Percentiles rank a stretch among this genome's conserved stretches.
These are phyloP conservation scores for Microglena sp. DNA, from an alignment of 139 green algal species.

Conservation along the genomic window DNA sequence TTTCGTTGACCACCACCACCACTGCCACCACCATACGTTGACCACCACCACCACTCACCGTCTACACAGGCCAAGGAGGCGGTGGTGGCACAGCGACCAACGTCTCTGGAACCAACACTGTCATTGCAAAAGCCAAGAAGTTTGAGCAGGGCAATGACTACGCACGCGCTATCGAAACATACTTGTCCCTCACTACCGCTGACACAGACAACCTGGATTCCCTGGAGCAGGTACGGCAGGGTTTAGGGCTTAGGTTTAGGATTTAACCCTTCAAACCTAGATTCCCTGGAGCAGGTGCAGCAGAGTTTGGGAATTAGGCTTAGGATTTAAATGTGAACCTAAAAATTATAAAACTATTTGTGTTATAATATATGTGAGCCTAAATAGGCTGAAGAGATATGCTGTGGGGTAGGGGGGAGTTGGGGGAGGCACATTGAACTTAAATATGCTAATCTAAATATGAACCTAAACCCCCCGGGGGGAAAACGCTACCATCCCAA, in stretches of 20 bases:
- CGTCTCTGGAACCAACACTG: constrained; percentile 18
- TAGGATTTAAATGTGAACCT: neutral
- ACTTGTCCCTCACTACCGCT: constrained; percentile 43
- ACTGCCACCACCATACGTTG: neutral
- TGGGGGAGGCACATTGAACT: no score
- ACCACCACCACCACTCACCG: neutral
- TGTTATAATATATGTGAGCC: no score
- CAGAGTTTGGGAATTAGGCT: neutral
- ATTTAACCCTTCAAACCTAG: neutral
- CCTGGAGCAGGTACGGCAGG: constrained; percentile 33
- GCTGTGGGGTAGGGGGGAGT: no score
- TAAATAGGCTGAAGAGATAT: no score
- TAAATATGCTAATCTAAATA: no score
- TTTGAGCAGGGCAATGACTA: constrained; percentile 57
- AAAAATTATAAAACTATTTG: no score
- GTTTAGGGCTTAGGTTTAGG: neutral
- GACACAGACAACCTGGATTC: constrained; percentile 37
- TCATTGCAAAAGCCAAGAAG: constrained; percentile 37
- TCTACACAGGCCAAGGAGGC: no score
- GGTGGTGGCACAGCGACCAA: no score
- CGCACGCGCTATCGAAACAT: constrained; percentile 64
- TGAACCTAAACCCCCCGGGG: no score
- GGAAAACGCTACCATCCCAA: no score
- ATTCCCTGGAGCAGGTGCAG: constrained; percentile 19
- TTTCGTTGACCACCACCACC: no score